Conservation (phyloP, 1,284 basidiomycete genomes). For the Cystobasidiaceae sp. region DNA sequence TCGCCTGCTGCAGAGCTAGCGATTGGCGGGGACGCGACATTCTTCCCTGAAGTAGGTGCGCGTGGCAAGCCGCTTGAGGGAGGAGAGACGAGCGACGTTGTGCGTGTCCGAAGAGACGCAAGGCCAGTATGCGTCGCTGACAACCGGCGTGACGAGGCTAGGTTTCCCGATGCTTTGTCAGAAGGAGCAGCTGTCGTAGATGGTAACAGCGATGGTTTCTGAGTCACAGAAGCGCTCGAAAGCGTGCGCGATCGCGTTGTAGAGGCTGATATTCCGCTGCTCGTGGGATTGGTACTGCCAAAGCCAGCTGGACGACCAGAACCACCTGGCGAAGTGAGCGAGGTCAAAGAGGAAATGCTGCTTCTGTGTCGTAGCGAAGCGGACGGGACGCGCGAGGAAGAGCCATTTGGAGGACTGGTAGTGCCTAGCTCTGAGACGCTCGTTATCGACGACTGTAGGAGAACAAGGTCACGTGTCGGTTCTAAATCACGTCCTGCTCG, state of each 20-base stretch:
- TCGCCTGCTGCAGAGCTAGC: background rate
- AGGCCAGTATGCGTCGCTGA: slow-evolving; percentile 17
- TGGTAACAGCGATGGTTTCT: background rate
- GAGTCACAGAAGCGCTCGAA: background rate
- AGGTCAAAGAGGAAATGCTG: slow-evolving; percentile 12
- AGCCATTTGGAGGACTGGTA: background rate
- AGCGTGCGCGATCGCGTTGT: background rate
- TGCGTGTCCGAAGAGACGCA: slow-evolving; percentile 2
- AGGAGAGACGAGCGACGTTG: slow-evolving; percentile 2
- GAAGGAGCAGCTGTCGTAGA: background rate
- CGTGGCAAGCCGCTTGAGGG: background rate
- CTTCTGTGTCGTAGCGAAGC: background rate
- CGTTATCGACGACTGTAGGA: background rate
- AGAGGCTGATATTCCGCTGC: background rate
- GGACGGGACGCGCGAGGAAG: background rate
- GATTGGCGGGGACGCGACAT: too few species aligned
- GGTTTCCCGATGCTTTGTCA: background rate
- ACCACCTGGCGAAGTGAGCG: too few species aligned
- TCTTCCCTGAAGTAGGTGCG: background rate
- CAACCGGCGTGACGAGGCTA: background rate
- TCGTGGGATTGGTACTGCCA: background rate
- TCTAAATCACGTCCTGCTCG: too few species aligned
- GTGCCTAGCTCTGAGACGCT: background rate
- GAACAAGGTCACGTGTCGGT: too few species aligned
- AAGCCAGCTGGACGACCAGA: too few species aligned